These are phyloP conservation scores for Starmerella apis DNA, from an alignment of 805 yeast genomes.

Conservation along the genomic window DNA sequence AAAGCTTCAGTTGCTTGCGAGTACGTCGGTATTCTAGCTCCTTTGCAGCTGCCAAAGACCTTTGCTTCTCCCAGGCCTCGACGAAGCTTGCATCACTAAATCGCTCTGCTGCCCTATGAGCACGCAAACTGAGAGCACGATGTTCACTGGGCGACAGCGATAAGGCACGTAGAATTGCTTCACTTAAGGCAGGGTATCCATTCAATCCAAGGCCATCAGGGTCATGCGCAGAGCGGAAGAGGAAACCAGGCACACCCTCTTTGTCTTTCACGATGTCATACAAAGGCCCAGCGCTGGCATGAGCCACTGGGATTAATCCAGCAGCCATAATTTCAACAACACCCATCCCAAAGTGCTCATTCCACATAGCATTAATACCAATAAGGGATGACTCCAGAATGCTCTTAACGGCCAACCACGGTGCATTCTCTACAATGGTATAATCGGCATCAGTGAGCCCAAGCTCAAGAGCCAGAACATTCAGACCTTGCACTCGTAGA, in stretches of 20 bases:
- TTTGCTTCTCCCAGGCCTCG: slow-evolving; percentile 38
- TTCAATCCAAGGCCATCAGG: slow-evolving; percentile 43
- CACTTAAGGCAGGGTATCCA: slow-evolving; percentile 41
- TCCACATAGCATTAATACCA: slow-evolving; percentile 98
- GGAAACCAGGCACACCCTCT: slow-evolving; percentile 57
- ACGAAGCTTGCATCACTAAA: slow-evolving; percentile 56
- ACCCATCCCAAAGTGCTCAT: slow-evolving; percentile 97
- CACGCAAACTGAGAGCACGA: slow-evolving; percentile 39
- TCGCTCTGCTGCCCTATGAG: slow-evolving; percentile 34
- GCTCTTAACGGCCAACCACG: slow-evolving; percentile 50
- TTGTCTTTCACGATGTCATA: slow-evolving; percentile 63
- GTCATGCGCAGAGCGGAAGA: slow-evolving; percentile 60
- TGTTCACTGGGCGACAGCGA: slow-evolving; percentile 35
- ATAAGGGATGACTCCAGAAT: slow-evolving; percentile 48
- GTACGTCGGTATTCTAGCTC: slow-evolving; percentile 5
- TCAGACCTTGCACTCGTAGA: slow-evolving; percentile 43
- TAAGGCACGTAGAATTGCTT: slow-evolving; percentile 39
- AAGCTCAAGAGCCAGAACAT: slow-evolving; percentile 35
- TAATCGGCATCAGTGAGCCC: slow-evolving; percentile 37
- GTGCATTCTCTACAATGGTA: slow-evolving; percentile 60
- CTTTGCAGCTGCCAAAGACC: slow-evolving; percentile 8
- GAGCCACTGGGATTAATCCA: slow-evolving; percentile 80
- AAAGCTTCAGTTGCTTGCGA: slow-evolving; percentile 14
- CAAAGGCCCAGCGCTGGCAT: slow-evolving; percentile 92
- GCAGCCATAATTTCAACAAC: slow-evolving; percentile 84